Conservation (phyloP, 352 stramenopile species). For the Pythium periplocum region DNA sequence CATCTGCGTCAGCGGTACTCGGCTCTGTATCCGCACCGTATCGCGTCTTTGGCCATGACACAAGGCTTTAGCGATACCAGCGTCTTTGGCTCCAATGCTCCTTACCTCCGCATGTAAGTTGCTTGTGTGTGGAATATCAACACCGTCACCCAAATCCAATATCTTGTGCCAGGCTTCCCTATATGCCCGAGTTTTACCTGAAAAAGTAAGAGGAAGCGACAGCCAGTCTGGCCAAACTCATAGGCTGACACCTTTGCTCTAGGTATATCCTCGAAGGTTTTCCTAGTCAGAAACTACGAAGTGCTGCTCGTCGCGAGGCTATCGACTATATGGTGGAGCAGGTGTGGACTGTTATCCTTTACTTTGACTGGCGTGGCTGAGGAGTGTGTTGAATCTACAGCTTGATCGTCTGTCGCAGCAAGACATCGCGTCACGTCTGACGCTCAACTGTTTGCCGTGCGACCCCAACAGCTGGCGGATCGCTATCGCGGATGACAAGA, state of each 20-base stretch:
- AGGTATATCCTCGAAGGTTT: constrained; percentile 57
- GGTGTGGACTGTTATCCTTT: constrained; percentile 15
- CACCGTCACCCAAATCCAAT: not conserved
- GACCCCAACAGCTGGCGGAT: constrained; percentile 45
- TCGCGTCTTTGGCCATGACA: constrained; percentile 56
- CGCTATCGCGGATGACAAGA: constrained; percentile 36
- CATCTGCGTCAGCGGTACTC: constrained; percentile 35
- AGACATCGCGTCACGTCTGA: constrained; percentile 60
- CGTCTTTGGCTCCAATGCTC: constrained; percentile 33
- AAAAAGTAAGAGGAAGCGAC: constrained; percentile 34
- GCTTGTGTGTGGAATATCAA: not conserved
- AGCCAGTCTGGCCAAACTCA: too few species aligned
- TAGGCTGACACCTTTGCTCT: not conserved
- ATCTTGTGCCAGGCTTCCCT: constrained; percentile 32
- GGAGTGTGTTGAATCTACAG: constrained; percentile 13
- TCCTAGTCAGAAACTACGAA: constrained; percentile 25
- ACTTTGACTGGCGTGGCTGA: too few species aligned
- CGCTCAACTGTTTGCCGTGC: constrained; percentile 45
- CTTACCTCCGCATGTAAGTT: constrained; percentile 49
- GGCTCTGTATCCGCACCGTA: constrained; percentile 47
- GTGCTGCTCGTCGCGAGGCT: constrained; percentile 25
- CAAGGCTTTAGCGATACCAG: constrained; percentile 59
- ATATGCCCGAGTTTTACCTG: constrained; percentile 70
- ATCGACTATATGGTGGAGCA: constrained; percentile 70
- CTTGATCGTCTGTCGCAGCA: constrained; percentile 51